Base-by-base conservation (phyloP, 495 filamentous ascomycete species). In the Pyrenula aspistea region DNA sequence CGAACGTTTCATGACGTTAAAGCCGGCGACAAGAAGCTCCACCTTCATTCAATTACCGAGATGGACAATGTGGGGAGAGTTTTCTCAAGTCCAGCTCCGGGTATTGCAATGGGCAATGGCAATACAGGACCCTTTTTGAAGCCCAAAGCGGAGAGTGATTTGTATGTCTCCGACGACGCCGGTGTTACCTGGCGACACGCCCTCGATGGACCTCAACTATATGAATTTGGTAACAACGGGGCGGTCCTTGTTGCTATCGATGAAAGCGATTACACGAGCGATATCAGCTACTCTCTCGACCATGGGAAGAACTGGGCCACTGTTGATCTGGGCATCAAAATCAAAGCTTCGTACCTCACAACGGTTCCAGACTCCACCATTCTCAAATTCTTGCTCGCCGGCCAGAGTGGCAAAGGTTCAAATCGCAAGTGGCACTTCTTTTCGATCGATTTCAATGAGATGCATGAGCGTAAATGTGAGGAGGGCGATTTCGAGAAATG, bases 221-320 rank as follows among this genome's bases (percentile, higher is more conserved):
- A 95, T 68, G 90, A 95, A 63, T 91, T 96, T 68, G 93, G 92
- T 24, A 91, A 95, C 59, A 82, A 92, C 60, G 93, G 93, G 3
- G 86, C 90, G 22, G 81, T 97, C 22, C 74, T 98, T 2, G 76
- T 95, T 31, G 93, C 93, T 8, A 72, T 96, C 47, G 89, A 95
- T 60, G 73, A 77, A 47, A 76, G 68, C 21, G 67, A 65, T 54
- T 63, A 68, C 20, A 87, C 86, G 4, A 69, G 89, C 53, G 69
- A 86, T 60, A 73, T 96, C 55, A 70, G 67, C 48, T 97, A 89
- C 68, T 97, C 94, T 1, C 72, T 95, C 47, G 79, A 97, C 65
- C 90, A 96, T 62, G 93, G 93, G 42, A 80, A 85, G 58, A 73
- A 80, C 19, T 97, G 93, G 94, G 68, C 83, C 51, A 71, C 77